Percentiles rank a stretch among this genome's conserved stretches.
These are phyloP conservation scores for Botryotinia narcissicola DNA, from an alignment of 2,329 filamentous ascomycete species.

Conservation along the genomic window DNA sequence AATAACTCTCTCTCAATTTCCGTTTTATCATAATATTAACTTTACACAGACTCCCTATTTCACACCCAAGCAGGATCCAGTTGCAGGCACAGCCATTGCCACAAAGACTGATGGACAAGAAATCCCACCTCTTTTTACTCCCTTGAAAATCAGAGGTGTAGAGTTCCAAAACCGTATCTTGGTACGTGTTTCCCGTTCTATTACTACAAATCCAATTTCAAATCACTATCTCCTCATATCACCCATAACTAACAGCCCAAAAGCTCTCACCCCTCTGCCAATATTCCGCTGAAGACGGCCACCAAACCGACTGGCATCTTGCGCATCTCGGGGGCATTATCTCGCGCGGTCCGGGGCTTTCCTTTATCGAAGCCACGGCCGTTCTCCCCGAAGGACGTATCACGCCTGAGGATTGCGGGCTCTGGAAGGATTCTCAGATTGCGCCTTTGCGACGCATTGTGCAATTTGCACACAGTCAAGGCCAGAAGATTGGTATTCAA, in stretches of 20 bases:
- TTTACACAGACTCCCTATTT: neutral
- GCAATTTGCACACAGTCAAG: neutral
- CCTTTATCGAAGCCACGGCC: neutral
- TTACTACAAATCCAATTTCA: neutral
- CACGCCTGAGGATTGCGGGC: neutral
- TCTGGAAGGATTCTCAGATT: neutral
- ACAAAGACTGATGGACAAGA: neutral
- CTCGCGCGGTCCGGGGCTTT: neutral
- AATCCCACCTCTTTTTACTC: neutral
- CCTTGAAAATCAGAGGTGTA: neutral
- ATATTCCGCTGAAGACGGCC: neutral
- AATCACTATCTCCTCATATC: neutral
- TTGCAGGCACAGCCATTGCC: neutral
- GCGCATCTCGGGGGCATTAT: neutral
- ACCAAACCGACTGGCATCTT: neutral
- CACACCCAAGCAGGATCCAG: neutral
- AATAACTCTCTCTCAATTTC: neutral
- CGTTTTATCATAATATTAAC: neutral
- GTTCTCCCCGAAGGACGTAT: neutral
- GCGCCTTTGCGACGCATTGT: neutral
- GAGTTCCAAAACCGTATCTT: neutral
- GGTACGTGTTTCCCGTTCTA: neutral
- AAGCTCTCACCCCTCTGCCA: neutral
- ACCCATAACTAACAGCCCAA: neutral
- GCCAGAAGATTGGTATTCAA: neutral